phyloP scores from a whole-genome alignment of 768 basidiomycete species.

The Cystoderma amianthinum region DNA sequence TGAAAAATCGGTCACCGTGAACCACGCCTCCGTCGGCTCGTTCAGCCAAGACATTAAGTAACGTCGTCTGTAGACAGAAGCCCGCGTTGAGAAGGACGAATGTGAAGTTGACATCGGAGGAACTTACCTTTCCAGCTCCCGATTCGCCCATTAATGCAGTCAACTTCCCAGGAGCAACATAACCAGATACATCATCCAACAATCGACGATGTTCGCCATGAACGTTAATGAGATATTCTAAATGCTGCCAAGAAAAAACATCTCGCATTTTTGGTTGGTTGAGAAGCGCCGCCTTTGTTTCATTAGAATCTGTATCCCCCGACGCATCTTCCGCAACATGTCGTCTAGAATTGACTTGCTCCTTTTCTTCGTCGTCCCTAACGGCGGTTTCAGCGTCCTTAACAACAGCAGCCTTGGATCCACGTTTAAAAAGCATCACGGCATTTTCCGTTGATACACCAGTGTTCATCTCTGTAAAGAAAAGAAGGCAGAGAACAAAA shows the following conservation, averaged over 20 bases:
- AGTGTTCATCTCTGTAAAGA: constrained; percentile 1
- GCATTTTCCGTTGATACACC: background rate
- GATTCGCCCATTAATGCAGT: constrained; percentile 71
- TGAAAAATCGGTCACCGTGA: constrained; percentile 45
- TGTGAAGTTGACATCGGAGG: background rate
- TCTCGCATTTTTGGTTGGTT: background rate
- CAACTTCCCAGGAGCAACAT: constrained; percentile 75
- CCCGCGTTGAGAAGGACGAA: constrained; percentile 26
- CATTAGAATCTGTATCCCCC: background rate
- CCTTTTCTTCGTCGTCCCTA: constrained; percentile 6
- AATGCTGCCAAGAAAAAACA: constrained; percentile 3
- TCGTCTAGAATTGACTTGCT: background rate
- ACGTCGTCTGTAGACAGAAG: constrained; percentile 39
- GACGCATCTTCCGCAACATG: background rate
- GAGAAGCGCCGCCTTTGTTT: background rate
- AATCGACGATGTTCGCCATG: constrained; percentile 40
- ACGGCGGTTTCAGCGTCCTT: constrained; percentile 1
- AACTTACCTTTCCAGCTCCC: constrained; percentile 30
- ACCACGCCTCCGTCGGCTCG: constrained; percentile 42
- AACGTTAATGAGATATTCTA: constrained; percentile 62
- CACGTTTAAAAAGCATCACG: constrained; percentile 8
- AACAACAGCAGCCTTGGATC: constrained; percentile 20
- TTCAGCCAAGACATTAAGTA: constrained; percentile 50
- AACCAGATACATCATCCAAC: constrained; percentile 71
- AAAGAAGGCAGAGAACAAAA: constrained; percentile 33